A percentile compares a stretch with the other conserved stretches of the same genome.
phyloP scores from a whole-genome alignment of 1,284 basidiomycete genomes.

The Cystobasidium pallidum region DNA sequence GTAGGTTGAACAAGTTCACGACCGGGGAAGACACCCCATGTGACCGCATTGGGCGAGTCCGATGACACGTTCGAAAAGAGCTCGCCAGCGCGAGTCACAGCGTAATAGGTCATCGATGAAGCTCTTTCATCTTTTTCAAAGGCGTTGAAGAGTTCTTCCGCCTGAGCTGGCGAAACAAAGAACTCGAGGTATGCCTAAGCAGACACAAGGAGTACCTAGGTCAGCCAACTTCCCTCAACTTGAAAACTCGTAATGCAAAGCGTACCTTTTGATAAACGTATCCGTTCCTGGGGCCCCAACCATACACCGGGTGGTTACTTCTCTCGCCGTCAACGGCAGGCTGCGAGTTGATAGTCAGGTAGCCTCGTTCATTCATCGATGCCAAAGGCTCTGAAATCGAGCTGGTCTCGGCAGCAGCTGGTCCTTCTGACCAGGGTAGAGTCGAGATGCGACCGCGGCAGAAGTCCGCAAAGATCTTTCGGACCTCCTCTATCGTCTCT shows the following conservation, averaged over 20 bases:
- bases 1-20: slow-evolving; percentile 98
- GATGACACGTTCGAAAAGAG: slow-evolving; percentile 88
- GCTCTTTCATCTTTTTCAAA: slow-evolving; percentile 87
- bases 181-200: slow-evolving; percentile 93
- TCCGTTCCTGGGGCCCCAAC: slow-evolving; percentile 59
- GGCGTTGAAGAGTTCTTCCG: slow-evolving; percentile 74
- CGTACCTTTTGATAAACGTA: slow-evolving; percentile 59
- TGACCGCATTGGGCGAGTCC: slow-evolving; percentile 95
- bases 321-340: slow-evolving; percentile 82
- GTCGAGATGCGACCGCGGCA: slow-evolving; percentile 67
- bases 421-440: slow-evolving; percentile 87
- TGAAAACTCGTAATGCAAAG: not conserved
- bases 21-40: slow-evolving; percentile 98
- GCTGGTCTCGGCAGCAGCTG: slow-evolving; percentile 81
- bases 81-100: slow-evolving; percentile 74
- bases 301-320: slow-evolving; percentile 66
- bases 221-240: not conserved
- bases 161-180: slow-evolving; percentile 76
- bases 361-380: slow-evolving; percentile 71
- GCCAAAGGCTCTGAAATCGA: slow-evolving; percentile 80
- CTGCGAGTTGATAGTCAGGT: slow-evolving; percentile 98
- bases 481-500: slow-evolving; percentile 70
- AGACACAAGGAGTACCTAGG: not conserved
- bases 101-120: slow-evolving; percentile 91
- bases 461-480: slow-evolving; percentile 71